Evolutionary conservation across 176 grass and related monocot species (phyloP).

Genomic region (Hsuehochloa calcarea): DNA sequence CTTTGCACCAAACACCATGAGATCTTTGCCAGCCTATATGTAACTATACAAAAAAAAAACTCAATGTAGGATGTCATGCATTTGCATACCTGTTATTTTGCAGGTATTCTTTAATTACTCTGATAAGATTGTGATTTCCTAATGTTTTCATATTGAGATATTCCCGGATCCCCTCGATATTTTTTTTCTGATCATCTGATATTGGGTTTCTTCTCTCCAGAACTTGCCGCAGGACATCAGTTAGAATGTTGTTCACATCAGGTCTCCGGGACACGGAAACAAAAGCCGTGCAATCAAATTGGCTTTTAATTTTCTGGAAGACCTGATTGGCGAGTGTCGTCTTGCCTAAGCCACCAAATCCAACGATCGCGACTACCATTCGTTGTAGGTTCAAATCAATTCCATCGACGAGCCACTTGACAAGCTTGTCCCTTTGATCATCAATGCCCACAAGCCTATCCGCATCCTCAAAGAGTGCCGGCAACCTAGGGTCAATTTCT

Average conservation of each 20-base stretch:
- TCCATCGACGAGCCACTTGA: not conserved
- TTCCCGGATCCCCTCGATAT: no score
- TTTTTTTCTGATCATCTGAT: no score
- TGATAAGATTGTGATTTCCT: no score
- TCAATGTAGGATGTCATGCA: no score
- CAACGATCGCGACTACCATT: conserved; percentile 29
- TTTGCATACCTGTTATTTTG: no score
- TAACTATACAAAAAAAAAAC: no score
- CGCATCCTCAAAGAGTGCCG: conserved; percentile 23
- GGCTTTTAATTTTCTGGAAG: conserved; percentile 4
- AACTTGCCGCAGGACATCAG: not conserved
- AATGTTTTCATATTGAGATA: no score
- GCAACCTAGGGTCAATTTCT: conserved; percentile 23
- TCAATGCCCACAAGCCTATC: conserved; percentile 29
- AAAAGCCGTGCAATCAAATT: conserved; percentile 24
- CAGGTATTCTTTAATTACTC: no score
- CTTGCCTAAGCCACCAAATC: conserved; percentile 41
- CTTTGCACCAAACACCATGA: no score
- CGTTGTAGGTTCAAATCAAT: not conserved
- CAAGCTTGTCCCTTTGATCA: conserved; percentile 3
- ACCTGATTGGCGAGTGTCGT: conserved; percentile 35
- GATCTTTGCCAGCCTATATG: no score
- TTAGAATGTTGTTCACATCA: conserved; percentile 20
- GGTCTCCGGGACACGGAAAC: conserved; percentile 3
- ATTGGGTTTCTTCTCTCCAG: not conserved